A percentile compares a stretch with the other conserved stretches of the same genome.
Conservation (phyloP, 2,329 filamentous ascomycete genomes). For the Hirsutella minnesotensis region DNA sequence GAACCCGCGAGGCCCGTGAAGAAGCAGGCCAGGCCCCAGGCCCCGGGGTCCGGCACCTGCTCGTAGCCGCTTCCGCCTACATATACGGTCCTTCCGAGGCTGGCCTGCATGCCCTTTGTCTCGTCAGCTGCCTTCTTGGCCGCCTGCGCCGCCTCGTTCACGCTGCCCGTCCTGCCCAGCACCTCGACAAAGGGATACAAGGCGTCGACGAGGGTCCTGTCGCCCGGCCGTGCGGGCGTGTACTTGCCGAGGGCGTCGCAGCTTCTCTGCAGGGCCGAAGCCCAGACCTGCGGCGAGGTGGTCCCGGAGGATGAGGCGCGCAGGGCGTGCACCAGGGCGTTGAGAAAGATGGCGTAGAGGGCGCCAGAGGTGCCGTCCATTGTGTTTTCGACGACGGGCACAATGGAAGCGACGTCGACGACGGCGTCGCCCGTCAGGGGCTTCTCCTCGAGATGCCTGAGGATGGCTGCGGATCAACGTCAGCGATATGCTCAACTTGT, state of each 20-base stretch:
- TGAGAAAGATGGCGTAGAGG: conserved; percentile 73
- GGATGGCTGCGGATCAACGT: conserved; percentile 27
- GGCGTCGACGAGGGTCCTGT: conserved; percentile 84
- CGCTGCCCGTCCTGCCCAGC: conserved; percentile 50
- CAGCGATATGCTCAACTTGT: neutral
- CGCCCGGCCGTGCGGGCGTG: conserved; percentile 79
- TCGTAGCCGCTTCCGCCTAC: conserved; percentile 32
- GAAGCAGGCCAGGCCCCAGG: conserved; percentile 64
- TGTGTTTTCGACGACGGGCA: conserved; percentile 40
- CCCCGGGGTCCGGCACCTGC: conserved; percentile 52
- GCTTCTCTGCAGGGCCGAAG: conserved; percentile 58
- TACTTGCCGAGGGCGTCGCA: conserved; percentile 64
- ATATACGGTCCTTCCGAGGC: conserved; percentile 49
- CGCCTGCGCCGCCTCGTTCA: conserved; percentile 63
- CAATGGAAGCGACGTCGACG: conserved; percentile 38
- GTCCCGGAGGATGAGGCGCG: conserved; percentile 27
- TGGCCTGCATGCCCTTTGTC: conserved; percentile 88
- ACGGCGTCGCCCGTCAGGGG: conserved; percentile 39
- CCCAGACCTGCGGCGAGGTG: conserved; percentile 33
- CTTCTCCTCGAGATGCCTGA: conserved; percentile 33
- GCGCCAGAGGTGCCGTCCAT: conserved; percentile 54
- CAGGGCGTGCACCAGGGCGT: conserved; percentile 61
- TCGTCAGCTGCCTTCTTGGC: conserved; percentile 64
- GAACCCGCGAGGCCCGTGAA: conserved; percentile 61
- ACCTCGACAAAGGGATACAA: conserved; percentile 75